phyloP scores from a whole-genome alignment of 352 stramenopile genomes.

The Pythium chondricola region DNA sequence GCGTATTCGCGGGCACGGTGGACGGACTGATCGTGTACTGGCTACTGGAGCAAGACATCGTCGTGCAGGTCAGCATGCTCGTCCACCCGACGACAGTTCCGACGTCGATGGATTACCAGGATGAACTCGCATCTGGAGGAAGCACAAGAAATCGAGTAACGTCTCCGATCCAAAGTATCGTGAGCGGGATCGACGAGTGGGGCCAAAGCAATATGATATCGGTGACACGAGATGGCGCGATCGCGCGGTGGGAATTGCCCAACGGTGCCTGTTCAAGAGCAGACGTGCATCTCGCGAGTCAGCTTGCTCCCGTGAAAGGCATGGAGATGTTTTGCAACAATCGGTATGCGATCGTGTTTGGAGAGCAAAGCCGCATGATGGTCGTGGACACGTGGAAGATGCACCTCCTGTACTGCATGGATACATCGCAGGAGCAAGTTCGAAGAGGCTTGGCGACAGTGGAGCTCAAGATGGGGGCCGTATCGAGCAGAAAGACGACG shows the following conservation, averaged over 20 bases:
- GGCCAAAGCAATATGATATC: constrained; percentile 68
- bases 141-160: neutral
- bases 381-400: constrained; percentile 77
- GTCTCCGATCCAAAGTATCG: constrained; percentile 45
- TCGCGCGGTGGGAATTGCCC: constrained; percentile 61
- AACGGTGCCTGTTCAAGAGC: constrained; percentile 56
- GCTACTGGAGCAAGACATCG: constrained; percentile 49
- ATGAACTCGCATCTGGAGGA: constrained; percentile 3
- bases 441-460: constrained; percentile 57
- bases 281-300: constrained; percentile 40
- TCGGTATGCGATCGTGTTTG: constrained; percentile 63
- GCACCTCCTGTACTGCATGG: constrained; percentile 57
- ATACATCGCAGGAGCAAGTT: constrained; percentile 78
- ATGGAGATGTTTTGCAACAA: constrained; percentile 73
- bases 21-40: constrained; percentile 69
- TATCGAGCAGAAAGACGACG: constrained; percentile 2
- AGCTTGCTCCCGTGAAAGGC: constrained; percentile 56
- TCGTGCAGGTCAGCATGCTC: constrained; percentile 66
- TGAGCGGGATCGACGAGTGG: constrained; percentile 73
- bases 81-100: constrained; percentile 21
- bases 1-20: constrained; percentile 61
- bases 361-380: constrained; percentile 67
- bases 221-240: constrained; percentile 38
- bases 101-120: constrained; percentile 1
- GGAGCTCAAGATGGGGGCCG: constrained; percentile 34